Evolutionary conservation across 1,284 basidiomycete genomes (phyloP).

Genomic region (Exobasidium cylindrosporum): DNA sequence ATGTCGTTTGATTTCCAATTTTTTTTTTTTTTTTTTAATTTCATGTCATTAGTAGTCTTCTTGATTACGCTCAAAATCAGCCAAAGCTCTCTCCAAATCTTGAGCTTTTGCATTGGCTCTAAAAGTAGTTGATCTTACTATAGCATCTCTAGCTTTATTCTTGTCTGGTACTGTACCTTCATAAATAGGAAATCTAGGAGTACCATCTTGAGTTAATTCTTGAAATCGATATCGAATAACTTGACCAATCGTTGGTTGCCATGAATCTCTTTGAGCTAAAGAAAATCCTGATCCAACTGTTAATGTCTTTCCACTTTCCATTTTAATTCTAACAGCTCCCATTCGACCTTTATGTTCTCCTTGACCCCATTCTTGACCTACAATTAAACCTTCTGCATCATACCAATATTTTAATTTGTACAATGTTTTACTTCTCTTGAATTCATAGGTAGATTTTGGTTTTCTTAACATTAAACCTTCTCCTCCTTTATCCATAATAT

Average conservation of each 20-base stretch:
- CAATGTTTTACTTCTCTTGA: conserved; percentile 21
- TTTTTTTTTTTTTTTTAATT: no score
- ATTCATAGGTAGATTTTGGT: conserved; percentile 62
- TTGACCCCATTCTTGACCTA: conserved; percentile 14
- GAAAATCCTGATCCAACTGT: conserved; percentile 48
- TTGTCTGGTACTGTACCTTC: conserved; percentile 59
- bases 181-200: conserved; percentile 64
- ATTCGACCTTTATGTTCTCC: conserved; percentile 36
- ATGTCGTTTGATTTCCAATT: no score
- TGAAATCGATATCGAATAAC: conserved; percentile 68
- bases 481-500: conserved; percentile 62
- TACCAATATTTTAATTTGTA: conserved; percentile 16
- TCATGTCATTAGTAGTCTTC: no score
- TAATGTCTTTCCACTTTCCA: conserved; percentile 63
- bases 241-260: conserved; percentile 60
- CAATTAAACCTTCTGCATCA: conserved; percentile 17
- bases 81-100: neutral
- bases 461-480: conserved; percentile 69
- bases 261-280: conserved; percentile 30
- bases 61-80: neutral
- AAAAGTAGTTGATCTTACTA: conserved; percentile 21
- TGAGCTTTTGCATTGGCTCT: conserved; percentile 4
- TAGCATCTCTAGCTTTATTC: conserved; percentile 31
- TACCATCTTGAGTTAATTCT: conserved; percentile 62
- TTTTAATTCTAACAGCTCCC: conserved; percentile 65